These are phyloP conservation scores for Bacidia rubella DNA, from an alignment of 495 filamentous ascomycete species.

Conservation along the genomic window DNA sequence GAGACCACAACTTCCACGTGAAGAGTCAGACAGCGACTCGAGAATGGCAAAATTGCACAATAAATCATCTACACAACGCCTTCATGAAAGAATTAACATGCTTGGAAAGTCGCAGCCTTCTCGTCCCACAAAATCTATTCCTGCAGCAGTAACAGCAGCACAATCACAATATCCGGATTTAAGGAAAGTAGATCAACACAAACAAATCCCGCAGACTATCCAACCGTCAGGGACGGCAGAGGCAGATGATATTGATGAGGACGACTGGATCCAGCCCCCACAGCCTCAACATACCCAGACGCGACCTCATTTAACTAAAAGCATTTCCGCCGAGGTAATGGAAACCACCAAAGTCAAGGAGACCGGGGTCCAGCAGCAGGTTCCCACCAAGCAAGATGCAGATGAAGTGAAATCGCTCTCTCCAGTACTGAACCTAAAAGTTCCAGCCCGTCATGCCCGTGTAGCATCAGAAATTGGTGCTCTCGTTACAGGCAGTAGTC, in stretches of 20 bases:
- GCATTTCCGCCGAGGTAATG: constrained; percentile 44
- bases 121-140: constrained; percentile 57
- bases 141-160: constrained; percentile 30
- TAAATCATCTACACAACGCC: constrained; percentile 79
- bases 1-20: constrained; percentile 10
- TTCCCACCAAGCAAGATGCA: neutral
- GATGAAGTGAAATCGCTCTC: neutral
- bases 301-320: constrained; percentile 39
- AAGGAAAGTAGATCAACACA: constrained; percentile 27
- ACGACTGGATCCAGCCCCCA: constrained; percentile 74
- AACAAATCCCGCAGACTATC: constrained; percentile 18
- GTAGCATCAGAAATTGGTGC: too few relatives aligned
- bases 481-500: too few relatives aligned
- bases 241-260: constrained; percentile 43
- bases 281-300: constrained; percentile 23
- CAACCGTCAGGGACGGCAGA: constrained; percentile 6
- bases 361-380: constrained; percentile 19
- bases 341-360: constrained; percentile 38
- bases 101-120: constrained; percentile 68
- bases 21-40: constrained; percentile 27
- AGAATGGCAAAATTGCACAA: constrained; percentile 48
- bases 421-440: too few relatives aligned
- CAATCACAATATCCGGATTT: constrained; percentile 45
- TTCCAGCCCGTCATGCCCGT: too few relatives aligned
- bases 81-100: constrained; percentile 89